phyloP scores from a whole-genome alignment of 192 early-diverging fungal genomes.

The Funneliformis mosseae region DNA sequence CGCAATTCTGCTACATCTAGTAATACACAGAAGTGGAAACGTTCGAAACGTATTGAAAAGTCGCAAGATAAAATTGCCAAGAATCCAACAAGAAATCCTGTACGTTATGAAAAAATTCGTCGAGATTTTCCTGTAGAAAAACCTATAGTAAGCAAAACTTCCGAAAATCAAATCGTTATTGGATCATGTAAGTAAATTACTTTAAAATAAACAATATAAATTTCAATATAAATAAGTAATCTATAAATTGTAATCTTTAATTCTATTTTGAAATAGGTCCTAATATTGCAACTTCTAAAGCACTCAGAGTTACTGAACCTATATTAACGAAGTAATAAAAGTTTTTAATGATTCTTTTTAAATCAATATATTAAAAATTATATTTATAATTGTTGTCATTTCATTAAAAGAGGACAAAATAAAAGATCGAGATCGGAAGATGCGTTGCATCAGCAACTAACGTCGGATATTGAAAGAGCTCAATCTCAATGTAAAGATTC shows the following conservation, averaged over 20 bases:
- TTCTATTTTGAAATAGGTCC: background rate
- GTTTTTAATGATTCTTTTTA: background rate
- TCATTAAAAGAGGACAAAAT: background rate
- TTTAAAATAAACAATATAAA: background rate
- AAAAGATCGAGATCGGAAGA: background rate
- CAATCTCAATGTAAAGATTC: no score
- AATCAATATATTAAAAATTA: background rate
- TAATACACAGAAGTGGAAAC: no score
- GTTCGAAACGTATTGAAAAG: background rate
- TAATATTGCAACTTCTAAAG: background rate
- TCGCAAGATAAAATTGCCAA: background rate
- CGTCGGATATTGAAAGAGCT: background rate
- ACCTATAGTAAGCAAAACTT: background rate
- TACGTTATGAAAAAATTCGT: background rate
- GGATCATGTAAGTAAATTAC: background rate
- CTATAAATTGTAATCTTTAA: no score
- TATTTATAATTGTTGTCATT: background rate
- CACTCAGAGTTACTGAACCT: background rate
- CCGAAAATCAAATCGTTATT: background rate
- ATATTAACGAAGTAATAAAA: background rate
- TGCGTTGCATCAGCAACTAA: background rate
- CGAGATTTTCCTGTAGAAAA: background rate
- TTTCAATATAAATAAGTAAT: no score
- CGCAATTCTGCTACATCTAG: background rate
- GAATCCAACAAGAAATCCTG: background rate